Evolutionary conservation across 495 filamentous ascomycete genomes (phyloP), one percentile per base, ranked within the genome.

Genomic region (Aspergillus affinis): DNA sequence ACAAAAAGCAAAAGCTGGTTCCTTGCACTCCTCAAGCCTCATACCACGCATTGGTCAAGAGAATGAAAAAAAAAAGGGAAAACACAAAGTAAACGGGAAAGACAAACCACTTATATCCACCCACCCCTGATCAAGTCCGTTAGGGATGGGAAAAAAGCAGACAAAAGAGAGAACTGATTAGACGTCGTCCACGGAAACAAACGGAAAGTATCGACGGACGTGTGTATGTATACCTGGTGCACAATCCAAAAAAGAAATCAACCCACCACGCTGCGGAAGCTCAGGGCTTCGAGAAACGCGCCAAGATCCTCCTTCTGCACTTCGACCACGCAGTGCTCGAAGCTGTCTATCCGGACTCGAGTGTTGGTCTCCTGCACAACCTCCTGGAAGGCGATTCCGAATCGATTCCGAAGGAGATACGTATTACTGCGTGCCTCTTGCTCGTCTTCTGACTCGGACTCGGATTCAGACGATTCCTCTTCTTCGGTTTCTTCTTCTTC

Each of bases 301-400:
- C 87, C 84, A 29, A 98, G 79, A 75, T 98, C 93, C 69, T 98
- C 94, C 76, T 96, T 96, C 77, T 88, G 85, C 30, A 98, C 94
- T 76, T 98, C 94, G 51, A 97, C 92, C 10, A 98, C 95, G 63
- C 91, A 96, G 71, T 96, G 89, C 75, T 98, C 95, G 73, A 98
- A 98, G 74, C 89, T 93, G 71, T 98, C 94, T 63, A 97, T 96
- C 57, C 92, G 79, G 19, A 98, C 91, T 17, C 92, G 79, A 4
- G 93, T 90, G 61, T 87, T 92, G 45, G 93, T 98, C 78, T 96
- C 92, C 55, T 86, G 84, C 20, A 96, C 90, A 8, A 98, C 95
- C 67, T 96, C 93, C 69, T 97, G 92, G 75, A 98, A 98, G 10
- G 95, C 94, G 69, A 88, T 90, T 13, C 93, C 95, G 65, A 98